Evolutionary conservation across 2,329 filamentous ascomycete genomes (phyloP).

Genomic region (Colletotrichum tanaceti): DNA sequence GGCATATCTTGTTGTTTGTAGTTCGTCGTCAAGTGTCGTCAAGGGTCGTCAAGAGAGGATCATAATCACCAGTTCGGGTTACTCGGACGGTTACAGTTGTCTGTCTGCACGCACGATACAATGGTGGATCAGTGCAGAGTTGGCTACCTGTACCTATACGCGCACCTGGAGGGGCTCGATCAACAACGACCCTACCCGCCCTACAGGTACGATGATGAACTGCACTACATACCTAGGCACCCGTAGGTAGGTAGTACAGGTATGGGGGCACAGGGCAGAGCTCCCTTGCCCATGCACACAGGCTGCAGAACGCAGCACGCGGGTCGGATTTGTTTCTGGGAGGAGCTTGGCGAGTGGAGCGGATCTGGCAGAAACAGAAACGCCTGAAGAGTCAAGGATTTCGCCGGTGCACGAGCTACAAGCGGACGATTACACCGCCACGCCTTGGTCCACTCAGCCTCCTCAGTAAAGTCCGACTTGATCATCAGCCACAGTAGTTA

Average conservation of each 20-base stretch:
- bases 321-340: neutral
- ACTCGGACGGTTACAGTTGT: neutral
- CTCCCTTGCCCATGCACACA: constrained; percentile 16
- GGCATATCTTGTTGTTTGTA: too few species aligned
- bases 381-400: neutral
- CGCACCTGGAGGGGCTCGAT: constrained; percentile 2
- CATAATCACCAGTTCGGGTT: too few species aligned
- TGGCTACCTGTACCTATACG: too few species aligned
- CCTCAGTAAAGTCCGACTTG: neutral
- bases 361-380: constrained; percentile 1
- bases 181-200: neutral
- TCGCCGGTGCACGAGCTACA: neutral
- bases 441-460: neutral
- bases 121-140: neutral
- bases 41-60: neutral
- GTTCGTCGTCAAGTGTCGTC: neutral
- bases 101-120: neutral
- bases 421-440: neutral
- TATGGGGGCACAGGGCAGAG: constrained; percentile 11
- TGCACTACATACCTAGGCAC: too few species aligned
- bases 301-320: too few species aligned
- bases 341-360: constrained; percentile 16
- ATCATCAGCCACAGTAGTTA: neutral
- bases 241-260: too few species aligned
- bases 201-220: constrained; percentile 14